Percentiles rank a stretch among this genome's conserved stretches.
phyloP scores from a whole-genome alignment of 805 yeast genomes.

The Brettanomyces bruxellensis region DNA sequence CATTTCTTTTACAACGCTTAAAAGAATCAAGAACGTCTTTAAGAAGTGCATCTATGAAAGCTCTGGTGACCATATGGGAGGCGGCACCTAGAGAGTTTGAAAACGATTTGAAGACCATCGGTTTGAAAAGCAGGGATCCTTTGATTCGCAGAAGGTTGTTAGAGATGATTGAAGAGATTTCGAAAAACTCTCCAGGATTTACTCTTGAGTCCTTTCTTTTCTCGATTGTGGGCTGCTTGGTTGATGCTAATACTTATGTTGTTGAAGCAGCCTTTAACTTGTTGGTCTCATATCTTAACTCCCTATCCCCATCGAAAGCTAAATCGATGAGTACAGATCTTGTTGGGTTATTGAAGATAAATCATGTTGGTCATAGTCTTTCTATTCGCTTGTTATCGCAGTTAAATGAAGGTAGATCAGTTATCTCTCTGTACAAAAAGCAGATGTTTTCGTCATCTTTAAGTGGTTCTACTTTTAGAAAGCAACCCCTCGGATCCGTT shows the following conservation, averaged over 20 bases:
- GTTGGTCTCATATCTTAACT: conserved; percentile 29
- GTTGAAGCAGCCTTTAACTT: conserved; percentile 16
- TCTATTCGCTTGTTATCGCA: conserved; percentile 19
- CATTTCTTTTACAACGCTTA: conserved; percentile 39
- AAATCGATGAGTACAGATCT: conserved; percentile 37
- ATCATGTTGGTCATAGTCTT: conserved; percentile 21
- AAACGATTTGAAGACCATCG: conserved; percentile 32
- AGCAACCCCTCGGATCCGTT: too few species aligned
- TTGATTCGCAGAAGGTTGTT: conserved; percentile 35
- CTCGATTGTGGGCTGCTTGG: conserved; percentile 15
- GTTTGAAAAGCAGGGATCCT: conserved; percentile 30
- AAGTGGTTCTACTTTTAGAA: too few species aligned
- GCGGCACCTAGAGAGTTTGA: conserved; percentile 43
- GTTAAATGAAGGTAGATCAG: conserved; percentile 19
- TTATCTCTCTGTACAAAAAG: conserved; percentile 13
- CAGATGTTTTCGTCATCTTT: neutral
- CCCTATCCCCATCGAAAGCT: conserved; percentile 20
- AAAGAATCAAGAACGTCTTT: conserved; percentile 31
- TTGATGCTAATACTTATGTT: conserved; percentile 11
- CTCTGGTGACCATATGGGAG: conserved; percentile 47
- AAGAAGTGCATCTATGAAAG: conserved; percentile 37
- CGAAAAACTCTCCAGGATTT: conserved; percentile 27
- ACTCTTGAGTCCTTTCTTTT: conserved; percentile 23
- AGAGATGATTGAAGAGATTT: conserved; percentile 34
- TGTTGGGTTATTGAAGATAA: conserved; percentile 27